Conservation (phyloP, 306 rosid genomes). For the Prunus dulcis region DNA sequence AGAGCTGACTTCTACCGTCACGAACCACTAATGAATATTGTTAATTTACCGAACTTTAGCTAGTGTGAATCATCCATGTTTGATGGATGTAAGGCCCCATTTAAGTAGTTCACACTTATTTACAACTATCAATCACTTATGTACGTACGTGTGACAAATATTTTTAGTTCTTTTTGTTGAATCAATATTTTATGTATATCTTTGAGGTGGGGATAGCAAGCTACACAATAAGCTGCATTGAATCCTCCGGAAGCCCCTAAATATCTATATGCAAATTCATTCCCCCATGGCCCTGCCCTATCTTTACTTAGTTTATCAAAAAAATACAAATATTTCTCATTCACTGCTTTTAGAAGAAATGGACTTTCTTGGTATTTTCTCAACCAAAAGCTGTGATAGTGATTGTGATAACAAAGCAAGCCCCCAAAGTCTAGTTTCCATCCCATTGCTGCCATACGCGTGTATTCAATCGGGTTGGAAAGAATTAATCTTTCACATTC, state of each 20-base stretch:
- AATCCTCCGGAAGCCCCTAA: not conserved
- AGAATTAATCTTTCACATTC: slow-evolving; percentile 19
- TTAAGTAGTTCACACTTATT: not conserved
- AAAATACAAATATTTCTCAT: slow-evolving; percentile 9
- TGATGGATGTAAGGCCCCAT: not conserved
- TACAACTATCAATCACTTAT: not conserved
- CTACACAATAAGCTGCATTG: not conserved
- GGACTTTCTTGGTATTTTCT: slow-evolving; percentile 32
- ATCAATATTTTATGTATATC: not conserved
- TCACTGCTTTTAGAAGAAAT: slow-evolving; percentile 38
- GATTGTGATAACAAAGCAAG: slow-evolving; percentile 34
- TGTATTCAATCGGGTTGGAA: slow-evolving; percentile 25
- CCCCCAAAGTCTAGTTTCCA: slow-evolving; percentile 13
- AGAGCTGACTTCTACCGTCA: not conserved
- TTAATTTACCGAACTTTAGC: not conserved
- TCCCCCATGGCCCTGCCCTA: not conserved
- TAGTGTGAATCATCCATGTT: not conserved
- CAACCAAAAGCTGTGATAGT: slow-evolving; percentile 40
- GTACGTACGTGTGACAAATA: too few species aligned
- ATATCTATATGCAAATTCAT: not conserved
- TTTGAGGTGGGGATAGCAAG: not conserved
- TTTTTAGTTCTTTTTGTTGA: too few species aligned
- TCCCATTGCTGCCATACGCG: slow-evolving; percentile 27
- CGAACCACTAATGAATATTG: not conserved
- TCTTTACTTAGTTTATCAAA: not conserved